phyloP scores from a whole-genome alignment of 176 grass and related monocot genomes.

The Alopecurus myosuroides region DNA sequence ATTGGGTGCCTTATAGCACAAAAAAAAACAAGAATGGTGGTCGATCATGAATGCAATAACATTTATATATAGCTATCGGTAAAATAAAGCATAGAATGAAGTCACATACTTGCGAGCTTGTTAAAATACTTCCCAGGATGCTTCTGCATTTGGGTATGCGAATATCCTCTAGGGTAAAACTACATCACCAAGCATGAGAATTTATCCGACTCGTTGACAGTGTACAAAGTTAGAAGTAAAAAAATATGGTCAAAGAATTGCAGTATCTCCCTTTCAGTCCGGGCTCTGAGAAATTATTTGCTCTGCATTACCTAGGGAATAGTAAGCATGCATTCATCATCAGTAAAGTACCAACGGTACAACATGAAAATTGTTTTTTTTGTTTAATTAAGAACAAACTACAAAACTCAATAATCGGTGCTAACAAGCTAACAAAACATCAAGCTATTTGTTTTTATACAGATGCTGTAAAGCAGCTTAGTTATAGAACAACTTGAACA shows the following conservation, averaged over 20 bases:
- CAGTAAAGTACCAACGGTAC: no score
- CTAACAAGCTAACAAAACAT: no score
- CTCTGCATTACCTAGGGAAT: no score
- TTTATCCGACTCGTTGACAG: slow-evolving; percentile 73
- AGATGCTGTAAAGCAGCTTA: no score
- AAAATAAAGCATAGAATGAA: slow-evolving; percentile 16
- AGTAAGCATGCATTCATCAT: no score
- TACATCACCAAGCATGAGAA: slow-evolving; percentile 88
- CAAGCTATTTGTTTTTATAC: no score
- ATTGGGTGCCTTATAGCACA: slow-evolving; percentile 8
- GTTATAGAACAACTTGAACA: no score
- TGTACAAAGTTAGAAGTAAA: slow-evolving; percentile 72
- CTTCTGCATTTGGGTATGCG: slow-evolving; percentile 66
- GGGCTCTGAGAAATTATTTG: slow-evolving; percentile 59
- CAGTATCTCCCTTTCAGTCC: slow-evolving; percentile 76
- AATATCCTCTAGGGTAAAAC: slow-evolving; percentile 75
- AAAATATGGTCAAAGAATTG: slow-evolving; percentile 69
- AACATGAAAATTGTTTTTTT: no score
- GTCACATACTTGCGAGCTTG: slow-evolving; percentile 59
- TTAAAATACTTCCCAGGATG: slow-evolving; percentile 65
- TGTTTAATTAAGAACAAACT: no score
- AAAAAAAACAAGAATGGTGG: not conserved
- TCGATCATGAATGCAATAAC: not conserved
- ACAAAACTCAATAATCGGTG: no score
- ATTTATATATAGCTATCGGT: not conserved